Percentiles rank a stretch among this genome's conserved stretches.
Conservation (phyloP, 371 early-diverging fungal species). For the Apophysomyces sp. region DNA sequence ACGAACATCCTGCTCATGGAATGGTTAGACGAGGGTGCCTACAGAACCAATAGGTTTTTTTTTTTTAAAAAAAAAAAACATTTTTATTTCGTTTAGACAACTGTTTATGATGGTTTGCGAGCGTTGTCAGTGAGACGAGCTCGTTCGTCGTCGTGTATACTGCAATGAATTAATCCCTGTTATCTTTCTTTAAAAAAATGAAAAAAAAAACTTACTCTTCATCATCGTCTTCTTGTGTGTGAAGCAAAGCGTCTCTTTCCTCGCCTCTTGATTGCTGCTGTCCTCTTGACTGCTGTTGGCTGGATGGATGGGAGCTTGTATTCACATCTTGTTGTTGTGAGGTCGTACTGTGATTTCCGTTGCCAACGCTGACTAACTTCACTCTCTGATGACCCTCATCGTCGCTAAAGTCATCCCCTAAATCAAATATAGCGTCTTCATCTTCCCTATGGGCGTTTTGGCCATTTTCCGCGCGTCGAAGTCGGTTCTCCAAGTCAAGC, state of each 20-base stretch:
- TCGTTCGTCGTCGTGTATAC: conserved; percentile 37
- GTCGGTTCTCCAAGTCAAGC: conserved; percentile 54
- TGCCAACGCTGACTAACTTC: conserved; percentile 19
- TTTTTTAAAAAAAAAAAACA: neutral
- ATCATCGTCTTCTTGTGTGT: conserved; percentile 30
- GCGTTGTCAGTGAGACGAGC: conserved; percentile 41
- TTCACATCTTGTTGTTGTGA: conserved; percentile 7
- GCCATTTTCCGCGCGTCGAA: conserved; percentile 54
- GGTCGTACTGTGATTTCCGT: conserved; percentile 15
- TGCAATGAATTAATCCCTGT: conserved; percentile 6
- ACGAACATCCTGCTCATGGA: no score
- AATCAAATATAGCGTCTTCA: conserved; percentile 62
- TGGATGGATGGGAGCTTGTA: neutral
- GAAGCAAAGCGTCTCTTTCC: conserved; percentile 27
- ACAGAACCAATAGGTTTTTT: no score
- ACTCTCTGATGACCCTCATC: conserved; percentile 38
- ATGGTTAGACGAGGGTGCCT: no score
- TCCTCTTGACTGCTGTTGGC: conserved; percentile 6
- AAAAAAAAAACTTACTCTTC: conserved; percentile 30
- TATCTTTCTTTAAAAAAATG: neutral
- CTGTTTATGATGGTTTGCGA: conserved; percentile 17
- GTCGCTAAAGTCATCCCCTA: conserved; percentile 63
- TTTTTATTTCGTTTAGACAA: conserved; percentile 20
- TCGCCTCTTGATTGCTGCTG: conserved; percentile 14
- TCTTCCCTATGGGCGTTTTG: conserved; percentile 44